Conservation (phyloP, 495 filamentous ascomycete genomes). For the Podospora bellae-mahoneyi region DNA sequence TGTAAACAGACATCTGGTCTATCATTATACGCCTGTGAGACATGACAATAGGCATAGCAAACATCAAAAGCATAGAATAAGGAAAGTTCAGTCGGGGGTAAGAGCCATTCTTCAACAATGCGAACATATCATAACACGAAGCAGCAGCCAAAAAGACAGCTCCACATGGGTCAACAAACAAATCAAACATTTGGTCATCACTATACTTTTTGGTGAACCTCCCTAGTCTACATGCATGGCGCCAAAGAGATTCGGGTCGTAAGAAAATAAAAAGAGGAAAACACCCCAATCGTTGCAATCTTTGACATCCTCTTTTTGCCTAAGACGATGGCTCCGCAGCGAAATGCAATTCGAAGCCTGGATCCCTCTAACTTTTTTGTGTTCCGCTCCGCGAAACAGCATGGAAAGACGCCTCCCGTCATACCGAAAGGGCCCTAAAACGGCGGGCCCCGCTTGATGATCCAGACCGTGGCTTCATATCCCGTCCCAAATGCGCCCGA, state of each 20-base stretch:
- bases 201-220: conserved; percentile 33
- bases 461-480: conserved; percentile 31
- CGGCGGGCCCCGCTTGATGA: conserved; percentile 11
- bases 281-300: conserved; percentile 37
- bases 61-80: neutral
- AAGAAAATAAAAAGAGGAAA: conserved; percentile 30
- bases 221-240: conserved; percentile 48
- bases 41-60: neutral
- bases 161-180: neutral
- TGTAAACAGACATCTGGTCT: neutral
- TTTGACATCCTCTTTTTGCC: conserved; percentile 34
- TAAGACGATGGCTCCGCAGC: conserved; percentile 22
- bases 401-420: conserved; percentile 34
- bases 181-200: conserved; percentile 1
- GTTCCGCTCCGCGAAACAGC: conserved; percentile 29
- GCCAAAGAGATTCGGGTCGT: conserved; percentile 39
- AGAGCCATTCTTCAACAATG: neutral
- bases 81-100: neutral
- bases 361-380: conserved; percentile 26
- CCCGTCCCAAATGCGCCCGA: conserved; percentile 28
- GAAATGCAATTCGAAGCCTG: conserved; percentile 30
- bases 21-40: neutral
- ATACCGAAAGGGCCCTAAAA: conserved; percentile 19
- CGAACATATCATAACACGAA: neutral
- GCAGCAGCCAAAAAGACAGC: neutral